phyloP scores from a whole-genome alignment of 2,329 filamentous ascomycete genomes.

The Talaromyces sp. region DNA sequence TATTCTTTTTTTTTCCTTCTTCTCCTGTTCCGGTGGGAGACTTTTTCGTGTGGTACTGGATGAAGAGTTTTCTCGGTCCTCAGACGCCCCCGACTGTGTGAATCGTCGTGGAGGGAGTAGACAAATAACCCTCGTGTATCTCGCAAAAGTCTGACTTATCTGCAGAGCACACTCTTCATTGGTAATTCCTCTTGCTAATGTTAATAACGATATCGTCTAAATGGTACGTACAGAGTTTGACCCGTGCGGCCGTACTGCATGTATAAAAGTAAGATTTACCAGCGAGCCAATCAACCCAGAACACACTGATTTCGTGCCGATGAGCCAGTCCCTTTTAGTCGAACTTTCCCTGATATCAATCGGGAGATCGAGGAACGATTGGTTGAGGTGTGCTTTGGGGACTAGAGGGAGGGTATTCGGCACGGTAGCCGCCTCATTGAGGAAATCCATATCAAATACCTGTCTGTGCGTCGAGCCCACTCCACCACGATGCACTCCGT shows the following conservation, averaged over 20 bases:
- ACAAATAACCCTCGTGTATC: too few relatives aligned
- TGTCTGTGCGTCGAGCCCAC: neutral
- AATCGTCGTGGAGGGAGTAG: neutral
- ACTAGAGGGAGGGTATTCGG: neutral
- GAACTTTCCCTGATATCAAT: neutral
- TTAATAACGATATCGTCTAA: neutral
- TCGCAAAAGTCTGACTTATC: too few relatives aligned
- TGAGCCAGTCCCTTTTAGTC: neutral
- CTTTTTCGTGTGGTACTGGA: neutral
- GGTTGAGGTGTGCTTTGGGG: neutral
- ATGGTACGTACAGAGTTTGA: neutral
- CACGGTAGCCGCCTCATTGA: slow-evolving; percentile 1
- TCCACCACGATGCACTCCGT: neutral
- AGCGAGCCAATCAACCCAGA: neutral
- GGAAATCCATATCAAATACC: neutral
- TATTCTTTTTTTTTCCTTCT: neutral
- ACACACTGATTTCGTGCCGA: neutral
- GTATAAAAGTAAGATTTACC: neutral
- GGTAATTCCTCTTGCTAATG: slow-evolving; percentile 4
- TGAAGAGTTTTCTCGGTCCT: neutral
- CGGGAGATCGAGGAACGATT: neutral
- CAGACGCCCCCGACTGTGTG: neutral
- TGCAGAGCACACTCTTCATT: neutral
- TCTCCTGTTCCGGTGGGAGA: too few relatives aligned
- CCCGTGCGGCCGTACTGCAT: neutral